phyloP scores from a whole-genome alignment of 2,329 filamentous ascomycete species.

The Nemania sp. region DNA sequence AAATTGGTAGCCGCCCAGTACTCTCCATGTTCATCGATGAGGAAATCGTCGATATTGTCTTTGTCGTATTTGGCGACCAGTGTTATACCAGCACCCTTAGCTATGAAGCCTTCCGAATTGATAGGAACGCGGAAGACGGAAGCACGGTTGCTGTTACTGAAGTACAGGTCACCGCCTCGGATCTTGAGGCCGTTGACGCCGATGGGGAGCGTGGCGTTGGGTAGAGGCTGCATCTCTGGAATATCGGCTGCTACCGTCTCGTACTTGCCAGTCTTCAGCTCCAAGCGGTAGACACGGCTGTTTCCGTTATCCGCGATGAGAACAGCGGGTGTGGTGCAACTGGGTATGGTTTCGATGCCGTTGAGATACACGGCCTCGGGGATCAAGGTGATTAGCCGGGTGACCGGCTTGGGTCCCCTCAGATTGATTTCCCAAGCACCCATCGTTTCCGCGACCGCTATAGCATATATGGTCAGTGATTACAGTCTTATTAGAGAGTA shows the following conservation, averaged over 20 bases:
- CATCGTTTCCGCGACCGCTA: constrained; percentile 10
- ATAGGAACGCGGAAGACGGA: constrained; percentile 15
- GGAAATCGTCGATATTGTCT: constrained; percentile 15
- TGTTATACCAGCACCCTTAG: constrained; percentile 1
- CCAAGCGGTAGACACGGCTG: constrained; percentile 15
- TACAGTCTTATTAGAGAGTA: too few species aligned
- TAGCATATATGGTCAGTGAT: neutral
- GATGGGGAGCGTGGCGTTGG: neutral
- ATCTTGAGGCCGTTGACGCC: constrained; percentile 20
- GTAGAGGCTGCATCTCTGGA: constrained; percentile 13
- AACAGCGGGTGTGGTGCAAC: neutral
- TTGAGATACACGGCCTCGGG: constrained; percentile 18
- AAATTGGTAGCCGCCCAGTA: constrained; percentile 15
- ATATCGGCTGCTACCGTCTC: constrained; percentile 14
- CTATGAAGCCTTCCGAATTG: constrained; percentile 8
- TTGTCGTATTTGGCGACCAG: constrained; percentile 8
- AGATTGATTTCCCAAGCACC: constrained; percentile 19
- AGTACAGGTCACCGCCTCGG: constrained; percentile 12
- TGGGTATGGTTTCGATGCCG: neutral
- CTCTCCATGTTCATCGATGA: constrained; percentile 8
- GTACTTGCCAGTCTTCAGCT: constrained; percentile 15
- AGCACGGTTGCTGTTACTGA: constrained; percentile 17
- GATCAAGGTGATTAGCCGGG: constrained; percentile 8
- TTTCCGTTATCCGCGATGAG: constrained; percentile 12
- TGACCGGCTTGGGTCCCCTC: constrained; percentile 5